These are phyloP conservation scores for Bipolaris zeicola DNA, from an alignment of 2,329 filamentous ascomycete species.

Conservation along the genomic window DNA sequence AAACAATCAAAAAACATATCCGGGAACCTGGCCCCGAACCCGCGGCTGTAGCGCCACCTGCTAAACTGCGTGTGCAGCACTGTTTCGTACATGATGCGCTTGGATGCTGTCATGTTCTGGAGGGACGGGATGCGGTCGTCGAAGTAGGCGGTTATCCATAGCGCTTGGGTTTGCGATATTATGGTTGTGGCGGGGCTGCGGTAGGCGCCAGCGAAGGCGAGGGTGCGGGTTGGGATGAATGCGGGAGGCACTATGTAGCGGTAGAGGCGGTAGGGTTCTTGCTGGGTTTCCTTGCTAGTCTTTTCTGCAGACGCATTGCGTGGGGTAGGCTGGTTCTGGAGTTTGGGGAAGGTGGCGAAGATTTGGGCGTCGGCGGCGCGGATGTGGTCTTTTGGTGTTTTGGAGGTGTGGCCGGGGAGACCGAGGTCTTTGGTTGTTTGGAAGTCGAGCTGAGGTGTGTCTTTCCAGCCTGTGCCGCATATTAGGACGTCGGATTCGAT, in stretches of 20 bases:
- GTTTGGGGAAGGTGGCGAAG: conserved; percentile 54
- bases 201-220: conserved; percentile 51
- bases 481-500: conserved; percentile 59
- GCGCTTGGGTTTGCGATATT: conserved; percentile 46
- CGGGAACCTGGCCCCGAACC: conserved; percentile 36
- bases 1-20: conserved; percentile 38
- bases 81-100: conserved; percentile 32
- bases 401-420: conserved; percentile 24
- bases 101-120: neutral
- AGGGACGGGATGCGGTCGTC: conserved; percentile 51
- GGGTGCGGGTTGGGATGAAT: conserved; percentile 38
- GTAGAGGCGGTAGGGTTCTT: conserved; percentile 51
- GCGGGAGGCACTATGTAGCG: conserved; percentile 52
- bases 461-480: conserved; percentile 63
- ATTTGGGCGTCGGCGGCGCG: conserved; percentile 37
- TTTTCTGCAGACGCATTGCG: conserved; percentile 12
- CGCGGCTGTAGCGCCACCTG: conserved; percentile 38
- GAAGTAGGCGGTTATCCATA: conserved; percentile 67
- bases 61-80: conserved; percentile 40
- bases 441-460: conserved; percentile 60
- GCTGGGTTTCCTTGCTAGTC: neutral
- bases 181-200: conserved; percentile 46
- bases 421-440: conserved; percentile 37
- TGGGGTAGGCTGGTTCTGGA: conserved; percentile 57
- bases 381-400: conserved; percentile 58